These are phyloP conservation scores for Pythium apleroticum DNA, from an alignment of 352 stramenopile species.

Conservation along the genomic window DNA sequence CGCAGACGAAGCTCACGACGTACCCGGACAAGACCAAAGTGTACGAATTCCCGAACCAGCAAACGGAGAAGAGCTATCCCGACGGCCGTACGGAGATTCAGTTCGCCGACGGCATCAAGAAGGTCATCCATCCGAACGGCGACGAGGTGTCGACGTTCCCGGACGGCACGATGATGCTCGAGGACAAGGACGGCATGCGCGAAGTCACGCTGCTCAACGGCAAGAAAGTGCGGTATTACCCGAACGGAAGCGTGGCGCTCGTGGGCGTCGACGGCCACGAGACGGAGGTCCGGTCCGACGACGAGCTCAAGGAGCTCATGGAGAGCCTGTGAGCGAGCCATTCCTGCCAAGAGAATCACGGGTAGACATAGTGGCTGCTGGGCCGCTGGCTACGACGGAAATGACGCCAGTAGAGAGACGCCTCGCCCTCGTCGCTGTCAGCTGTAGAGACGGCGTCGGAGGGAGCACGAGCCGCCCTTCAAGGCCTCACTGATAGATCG, in stretches of 20 bases:
- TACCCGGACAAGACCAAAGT: constrained; percentile 93
- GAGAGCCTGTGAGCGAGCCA: constrained; percentile 25
- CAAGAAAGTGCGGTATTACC: constrained; percentile 73
- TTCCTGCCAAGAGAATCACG: too few relatives aligned
- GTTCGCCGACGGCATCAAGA: constrained; percentile 94
- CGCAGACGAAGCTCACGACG: constrained; percentile 93
- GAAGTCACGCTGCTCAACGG: constrained; percentile 79
- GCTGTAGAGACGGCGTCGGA: too few relatives aligned
- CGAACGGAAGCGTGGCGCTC: constrained; percentile 68
- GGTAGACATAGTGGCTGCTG: too few relatives aligned
- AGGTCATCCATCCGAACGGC: constrained; percentile 73
- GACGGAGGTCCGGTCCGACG: constrained; percentile 59
- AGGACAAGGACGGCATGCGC: constrained; percentile 62
- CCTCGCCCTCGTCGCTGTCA: too few relatives aligned
- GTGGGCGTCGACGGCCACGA: constrained; percentile 45
- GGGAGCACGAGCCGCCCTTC: too few relatives aligned
- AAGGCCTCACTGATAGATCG: too few relatives aligned
- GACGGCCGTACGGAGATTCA: constrained; percentile 94
- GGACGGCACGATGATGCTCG: constrained; percentile 82
- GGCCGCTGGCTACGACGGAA: too few relatives aligned
- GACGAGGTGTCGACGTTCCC: constrained; percentile 83
- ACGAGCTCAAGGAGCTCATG: constrained; percentile 61
- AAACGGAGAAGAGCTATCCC: constrained; percentile 92
- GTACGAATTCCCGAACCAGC: constrained; percentile 96
- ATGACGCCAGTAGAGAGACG: too few relatives aligned